Conservation (phyloP, 805 yeast species). For the Lachancea sp. region DNA sequence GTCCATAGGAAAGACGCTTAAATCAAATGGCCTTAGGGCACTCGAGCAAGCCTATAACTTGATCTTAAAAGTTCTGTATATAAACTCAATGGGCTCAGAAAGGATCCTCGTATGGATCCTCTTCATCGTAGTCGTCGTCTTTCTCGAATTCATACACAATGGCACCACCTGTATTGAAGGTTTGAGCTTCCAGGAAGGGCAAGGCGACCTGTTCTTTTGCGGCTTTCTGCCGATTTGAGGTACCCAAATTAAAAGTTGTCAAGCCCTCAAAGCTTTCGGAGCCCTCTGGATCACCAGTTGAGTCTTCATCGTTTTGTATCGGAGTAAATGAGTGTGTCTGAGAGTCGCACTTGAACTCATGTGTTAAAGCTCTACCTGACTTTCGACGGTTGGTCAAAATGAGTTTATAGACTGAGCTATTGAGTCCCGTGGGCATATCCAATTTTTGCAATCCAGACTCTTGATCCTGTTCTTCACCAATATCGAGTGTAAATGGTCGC, state of each 20-base stretch:
- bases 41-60: background rate
- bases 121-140: slow-evolving; percentile 97
- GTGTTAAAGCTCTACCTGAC: slow-evolving; percentile 71
- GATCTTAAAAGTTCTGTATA: background rate
- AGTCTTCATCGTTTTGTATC: slow-evolving; percentile 20
- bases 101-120: slow-evolving; percentile 96
- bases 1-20: too few relatives aligned
- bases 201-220: slow-evolving; percentile 83
- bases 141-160: slow-evolving; percentile 93
- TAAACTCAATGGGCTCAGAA: slow-evolving; percentile 37
- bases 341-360: slow-evolving; percentile 49
- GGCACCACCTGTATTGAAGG: slow-evolving; percentile 78
- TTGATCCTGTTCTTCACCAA: slow-evolving; percentile 43
- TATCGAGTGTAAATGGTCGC: slow-evolving; percentile 35
- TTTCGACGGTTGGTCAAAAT: slow-evolving; percentile 65
- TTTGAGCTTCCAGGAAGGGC: slow-evolving; percentile 89
- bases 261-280: slow-evolving; percentile 57
- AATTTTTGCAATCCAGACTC: slow-evolving; percentile 36
- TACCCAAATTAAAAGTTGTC: slow-evolving; percentile 81
- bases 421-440: slow-evolving; percentile 47
- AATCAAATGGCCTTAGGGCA: too few relatives aligned
- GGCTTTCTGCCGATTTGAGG: slow-evolving; percentile 64
- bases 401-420: slow-evolving; percentile 41
- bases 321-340: slow-evolving; percentile 37
- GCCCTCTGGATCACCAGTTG: slow-evolving; percentile 36